phyloP scores from a whole-genome alignment of 1,284 basidiomycete genomes.

The Kalmanozyma brasiliensis region DNA sequence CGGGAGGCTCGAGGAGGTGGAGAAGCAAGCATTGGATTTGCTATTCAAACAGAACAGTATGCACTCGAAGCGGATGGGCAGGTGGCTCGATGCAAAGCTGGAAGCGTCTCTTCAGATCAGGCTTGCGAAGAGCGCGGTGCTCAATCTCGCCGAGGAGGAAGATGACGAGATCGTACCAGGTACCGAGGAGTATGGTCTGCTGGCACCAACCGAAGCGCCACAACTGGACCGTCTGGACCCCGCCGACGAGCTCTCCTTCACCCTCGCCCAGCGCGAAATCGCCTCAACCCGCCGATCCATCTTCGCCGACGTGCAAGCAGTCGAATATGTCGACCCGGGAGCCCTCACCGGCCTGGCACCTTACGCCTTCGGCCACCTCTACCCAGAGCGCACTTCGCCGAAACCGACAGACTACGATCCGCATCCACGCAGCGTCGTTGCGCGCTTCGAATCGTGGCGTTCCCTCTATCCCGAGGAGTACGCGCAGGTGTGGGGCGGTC shows the following conservation, averaged over 20 bases:
- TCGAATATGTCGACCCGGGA: constrained; percentile 57
- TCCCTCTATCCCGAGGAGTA: constrained; percentile 55
- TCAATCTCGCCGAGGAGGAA: constrained; percentile 9
- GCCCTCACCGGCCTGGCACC: background rate
- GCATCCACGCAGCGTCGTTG: constrained; percentile 51
- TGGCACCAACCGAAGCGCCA: background rate
- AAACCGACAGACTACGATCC: constrained; percentile 1
- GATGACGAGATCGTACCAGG: constrained; percentile 1
- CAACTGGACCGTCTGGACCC: constrained; percentile 12
- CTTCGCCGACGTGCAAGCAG: constrained; percentile 55
- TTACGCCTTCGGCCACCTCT: no score
- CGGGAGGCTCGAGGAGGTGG: constrained; percentile 50
- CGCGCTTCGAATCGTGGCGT: constrained; percentile 58
- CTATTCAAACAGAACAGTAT: constrained; percentile 33
- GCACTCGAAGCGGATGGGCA: constrained; percentile 24
- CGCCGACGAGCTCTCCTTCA: constrained; percentile 38
- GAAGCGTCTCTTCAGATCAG: constrained; percentile 35
- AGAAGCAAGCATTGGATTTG: constrained; percentile 42
- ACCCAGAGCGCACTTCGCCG: background rate
- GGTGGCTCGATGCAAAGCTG: constrained; percentile 42
- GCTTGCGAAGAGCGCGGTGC: constrained; percentile 16
- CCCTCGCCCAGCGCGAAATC: constrained; percentile 25
- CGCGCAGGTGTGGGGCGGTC: constrained; percentile 59
- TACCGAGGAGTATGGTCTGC: no score
- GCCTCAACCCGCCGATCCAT: constrained; percentile 5